Evolutionary conservation across 2,329 filamentous ascomycete genomes (phyloP).

Genomic region (Aureobasidium zeae): DNA sequence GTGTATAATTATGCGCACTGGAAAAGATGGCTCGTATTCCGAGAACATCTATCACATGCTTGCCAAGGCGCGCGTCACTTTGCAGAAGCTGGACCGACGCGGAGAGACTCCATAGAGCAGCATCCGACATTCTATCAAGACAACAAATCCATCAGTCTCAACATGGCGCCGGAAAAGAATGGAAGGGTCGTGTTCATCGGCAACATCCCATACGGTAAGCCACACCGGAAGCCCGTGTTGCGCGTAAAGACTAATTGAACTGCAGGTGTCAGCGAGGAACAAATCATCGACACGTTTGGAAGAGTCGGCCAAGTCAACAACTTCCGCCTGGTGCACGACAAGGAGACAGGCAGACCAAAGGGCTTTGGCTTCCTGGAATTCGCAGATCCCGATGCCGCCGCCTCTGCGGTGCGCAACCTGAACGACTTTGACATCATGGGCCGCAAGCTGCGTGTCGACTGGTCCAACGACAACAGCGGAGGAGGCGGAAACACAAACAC

Average conservation of each 20-base stretch:
- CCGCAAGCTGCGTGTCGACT: conserved; percentile 87
- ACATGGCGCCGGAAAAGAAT: conserved; percentile 57
- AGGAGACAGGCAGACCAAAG: conserved; percentile 87
- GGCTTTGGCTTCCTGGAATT: conserved; percentile 97
- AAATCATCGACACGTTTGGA: conserved; percentile 88
- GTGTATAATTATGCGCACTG: no score
- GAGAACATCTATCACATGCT: no score
- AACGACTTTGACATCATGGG: conserved; percentile 96
- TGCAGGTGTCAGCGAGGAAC: conserved; percentile 84
- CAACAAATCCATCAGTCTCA: conserved; percentile 1
- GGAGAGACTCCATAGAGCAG: no score
- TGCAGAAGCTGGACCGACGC: no score
- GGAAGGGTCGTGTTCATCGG: conserved; percentile 77
- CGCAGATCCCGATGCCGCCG: conserved; percentile 81
- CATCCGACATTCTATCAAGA: background rate
- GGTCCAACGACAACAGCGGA: conserved; percentile 81
- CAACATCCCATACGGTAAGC: conserved; percentile 68
- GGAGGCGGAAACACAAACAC: conserved; percentile 33
- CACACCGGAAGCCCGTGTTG: background rate
- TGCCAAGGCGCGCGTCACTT: no score
- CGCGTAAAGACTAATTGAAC: background rate
- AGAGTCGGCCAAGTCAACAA: conserved; percentile 82
- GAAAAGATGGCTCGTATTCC: no score
- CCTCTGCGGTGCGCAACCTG: conserved; percentile 87
- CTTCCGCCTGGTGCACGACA: conserved; percentile 90